Conservation (phyloP, 2,329 filamentous ascomycete genomes). For the Colletotrichum chlorophyti region DNA sequence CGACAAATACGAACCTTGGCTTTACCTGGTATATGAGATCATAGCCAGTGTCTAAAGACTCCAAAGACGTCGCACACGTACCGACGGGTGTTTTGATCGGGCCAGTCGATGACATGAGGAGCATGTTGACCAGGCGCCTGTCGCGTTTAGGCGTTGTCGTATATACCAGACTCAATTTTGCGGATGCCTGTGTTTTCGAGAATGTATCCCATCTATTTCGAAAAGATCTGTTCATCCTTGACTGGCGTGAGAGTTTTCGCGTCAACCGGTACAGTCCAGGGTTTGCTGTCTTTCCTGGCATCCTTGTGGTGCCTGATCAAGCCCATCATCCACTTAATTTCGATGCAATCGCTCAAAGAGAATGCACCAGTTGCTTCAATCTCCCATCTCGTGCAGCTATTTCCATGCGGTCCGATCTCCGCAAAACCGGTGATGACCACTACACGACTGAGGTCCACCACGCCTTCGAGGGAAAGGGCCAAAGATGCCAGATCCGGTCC, state of each 20-base stretch:
- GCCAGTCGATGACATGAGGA: constrained; percentile 42
- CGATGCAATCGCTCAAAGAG: constrained; percentile 94
- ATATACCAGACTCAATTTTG: constrained; percentile 91
- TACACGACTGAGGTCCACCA: constrained; percentile 98
- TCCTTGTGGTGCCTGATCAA: constrained; percentile 99
- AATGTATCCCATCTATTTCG: constrained; percentile 95
- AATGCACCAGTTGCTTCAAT: constrained; percentile 98
- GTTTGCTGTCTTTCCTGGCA: constrained; percentile 83
- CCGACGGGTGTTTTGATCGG: constrained; percentile 44
- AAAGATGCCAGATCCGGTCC: constrained; percentile 80
- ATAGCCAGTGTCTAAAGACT: constrained; percentile 42
- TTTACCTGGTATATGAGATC: constrained; percentile 40
- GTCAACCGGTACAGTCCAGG: constrained; percentile 96
- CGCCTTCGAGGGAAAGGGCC: constrained; percentile 86
- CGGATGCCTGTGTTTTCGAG: constrained; percentile 96
- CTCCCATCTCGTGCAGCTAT: constrained; percentile 96
- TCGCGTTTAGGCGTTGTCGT: constrained; percentile 57
- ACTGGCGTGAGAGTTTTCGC: constrained; percentile 91
- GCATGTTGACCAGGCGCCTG: constrained; percentile 48
- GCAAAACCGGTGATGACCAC: constrained; percentile 97
- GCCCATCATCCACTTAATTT: constrained; percentile 99
- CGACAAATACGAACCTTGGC: constrained; percentile 41
- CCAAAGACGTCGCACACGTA: constrained; percentile 45
- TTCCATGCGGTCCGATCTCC: constrained; percentile 96
- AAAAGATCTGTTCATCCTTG: constrained; percentile 96